Evolutionary conservation across 73 alveolate genomes (phyloP), one percentile per base, ranked within the genome.

Genomic region (Paramecium pentaurelia): DNA sequence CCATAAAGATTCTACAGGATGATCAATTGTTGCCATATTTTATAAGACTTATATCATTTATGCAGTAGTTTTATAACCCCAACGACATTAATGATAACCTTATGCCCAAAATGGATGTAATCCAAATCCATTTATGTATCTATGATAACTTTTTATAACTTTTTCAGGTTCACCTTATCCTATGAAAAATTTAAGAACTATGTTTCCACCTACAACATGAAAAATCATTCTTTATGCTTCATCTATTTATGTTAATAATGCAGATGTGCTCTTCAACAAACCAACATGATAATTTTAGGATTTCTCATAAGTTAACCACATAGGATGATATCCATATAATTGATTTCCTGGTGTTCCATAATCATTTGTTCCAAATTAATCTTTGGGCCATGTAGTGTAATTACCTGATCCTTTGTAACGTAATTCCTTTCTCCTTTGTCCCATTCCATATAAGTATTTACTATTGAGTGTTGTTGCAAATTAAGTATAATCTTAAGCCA

Each of bases 41-140:
- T 92, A 11, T 86, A 92, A 71, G 4, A 97, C 98, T 1, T 92
- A 86, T 59, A 86, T 70, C 94, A 98, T 92, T 25, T 96, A 96
- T 30, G 84, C 60, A 25, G 94, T 51, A 27, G 94, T 86, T 27
- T 97, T 95, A 95, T 94, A 98, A 14, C 99, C 99, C 95, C 97
- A 97, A 92, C 98, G 91, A 60, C 98, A 93, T 94, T 98, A 95
- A 94, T 98, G 99, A 95, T 95, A 95, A 5, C 97, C 98, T 60
- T 94, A 22, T 45, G 95, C 92, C 98, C 98, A 95, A 93, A 93
- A 95, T 20, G 98, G 98, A 92, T 95, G 98, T 40, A 95, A 91
- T 40, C 84, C 86, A 80, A 95, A 96, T 58, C 86, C 77, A 71
- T 96, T 95, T 42, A 95, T 89, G 28, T 71, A 89, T 38, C 88